Base-by-base conservation (phyloP, 2,329 filamentous ascomycete genomes). In the Metarhizium anisopliae region DNA sequence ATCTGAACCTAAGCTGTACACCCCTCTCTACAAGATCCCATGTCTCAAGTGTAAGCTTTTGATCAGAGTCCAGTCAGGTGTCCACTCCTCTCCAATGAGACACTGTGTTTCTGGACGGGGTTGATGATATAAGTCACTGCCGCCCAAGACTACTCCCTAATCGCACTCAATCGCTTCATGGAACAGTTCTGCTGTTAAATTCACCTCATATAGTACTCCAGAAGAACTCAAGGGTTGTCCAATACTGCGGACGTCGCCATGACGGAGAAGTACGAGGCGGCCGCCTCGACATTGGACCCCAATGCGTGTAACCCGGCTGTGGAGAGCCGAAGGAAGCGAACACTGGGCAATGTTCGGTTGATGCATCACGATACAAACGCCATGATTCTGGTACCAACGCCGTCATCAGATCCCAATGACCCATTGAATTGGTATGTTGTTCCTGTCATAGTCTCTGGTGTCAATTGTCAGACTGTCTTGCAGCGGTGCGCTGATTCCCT, bases 381-480 rank as follows among this genome's bases (percentile, higher is more conserved):
- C 53, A 74, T 78, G 58, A 75, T 80, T 38, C 65, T 80, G 20
- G 72, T 79, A 18, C 78, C 77, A 2, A 69, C 58, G 13, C 56
- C 56, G 47, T 54, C 56, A 4, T 56, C 56, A 16, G 54, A 58
- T 29, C 51, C 54, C 38, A 56, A 61, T 18, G 54, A 60, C n/a
- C 57, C 79, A 3, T 63, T 82, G 52, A 81, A 77, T 59, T 78
- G 77, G 77, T 76, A 66, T 63, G 59, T 64, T 63, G 32, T 8
- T 54, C 42, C 25, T 50, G 58, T 14, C 18, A 47, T 8, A 8
- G 29, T 18, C 25, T 20, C 49, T 25, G 14, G 6, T 51, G 29
- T 32, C 40, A 18, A 6, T 42, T 42, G 40, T 42, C n/a, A 6
- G 16, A 6, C 6, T 42, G 40, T 6, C 3, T 18, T 18, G 14